phyloP scores from a whole-genome alignment of 352 stramenopile species.

The Aphanomyces cochlioides region DNA sequence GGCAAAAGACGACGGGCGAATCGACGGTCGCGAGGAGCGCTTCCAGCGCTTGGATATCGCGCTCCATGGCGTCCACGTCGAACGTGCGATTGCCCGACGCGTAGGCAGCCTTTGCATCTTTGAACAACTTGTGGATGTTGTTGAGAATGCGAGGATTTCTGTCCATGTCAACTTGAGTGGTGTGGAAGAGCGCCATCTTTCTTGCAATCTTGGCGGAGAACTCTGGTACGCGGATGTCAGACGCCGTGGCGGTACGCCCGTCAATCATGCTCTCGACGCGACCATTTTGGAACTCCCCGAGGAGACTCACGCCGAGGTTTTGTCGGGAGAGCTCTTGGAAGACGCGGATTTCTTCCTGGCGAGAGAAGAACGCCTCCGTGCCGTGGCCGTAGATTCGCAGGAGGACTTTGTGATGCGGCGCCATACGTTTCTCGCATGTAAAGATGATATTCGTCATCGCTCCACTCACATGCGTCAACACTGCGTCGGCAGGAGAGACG shows the following conservation, averaged over 20 bases:
- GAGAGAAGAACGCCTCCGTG: conserved; percentile 78
- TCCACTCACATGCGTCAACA: conserved; percentile 26
- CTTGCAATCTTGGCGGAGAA: conserved; percentile 51
- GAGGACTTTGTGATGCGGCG: conserved; percentile 61
- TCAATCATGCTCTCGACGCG: conserved; percentile 72
- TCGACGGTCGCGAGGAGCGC: conserved; percentile 48
- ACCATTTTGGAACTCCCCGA: conserved; percentile 77
- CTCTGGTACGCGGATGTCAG: conserved; percentile 62
- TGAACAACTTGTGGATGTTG: conserved; percentile 15
- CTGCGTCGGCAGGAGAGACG: background rate
- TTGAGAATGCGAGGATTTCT: background rate
- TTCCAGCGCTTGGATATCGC: conserved; percentile 59
- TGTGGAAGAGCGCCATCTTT: conserved; percentile 70
- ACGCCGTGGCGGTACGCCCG: conserved; percentile 56
- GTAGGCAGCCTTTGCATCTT: conserved; percentile 45
- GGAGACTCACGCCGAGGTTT: conserved; percentile 65
- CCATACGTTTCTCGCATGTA: conserved; percentile 59
- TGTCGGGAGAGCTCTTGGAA: conserved; percentile 67
- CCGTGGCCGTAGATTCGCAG: conserved; percentile 78
- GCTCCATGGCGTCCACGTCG: conserved; percentile 35
- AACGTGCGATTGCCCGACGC: conserved; percentile 36
- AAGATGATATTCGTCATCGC: conserved; percentile 88
- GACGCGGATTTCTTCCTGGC: conserved; percentile 67
- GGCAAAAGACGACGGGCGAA: conserved; percentile 79
- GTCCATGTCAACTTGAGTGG: conserved; percentile 38